Conservation (phyloP, 2,329 filamentous ascomycete species). For the Allantophomopsis lycopodina region DNA sequence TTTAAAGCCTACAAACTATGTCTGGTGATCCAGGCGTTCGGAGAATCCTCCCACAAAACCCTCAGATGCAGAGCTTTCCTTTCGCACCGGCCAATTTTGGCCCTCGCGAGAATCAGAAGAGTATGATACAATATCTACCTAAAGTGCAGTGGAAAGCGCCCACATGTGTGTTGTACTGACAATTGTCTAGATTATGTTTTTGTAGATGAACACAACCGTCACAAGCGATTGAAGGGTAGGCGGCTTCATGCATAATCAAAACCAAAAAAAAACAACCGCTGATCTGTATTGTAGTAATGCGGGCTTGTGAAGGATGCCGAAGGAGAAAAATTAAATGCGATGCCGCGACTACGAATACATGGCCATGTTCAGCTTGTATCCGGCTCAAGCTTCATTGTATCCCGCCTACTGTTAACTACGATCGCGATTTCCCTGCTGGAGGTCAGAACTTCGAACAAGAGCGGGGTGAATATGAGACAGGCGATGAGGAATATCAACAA, state of each 20-base stretch:
- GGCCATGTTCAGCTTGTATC: constrained; percentile 91
- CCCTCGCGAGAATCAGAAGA: constrained; percentile 70
- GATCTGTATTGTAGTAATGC: constrained; percentile 56
- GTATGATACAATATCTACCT: constrained; percentile 31
- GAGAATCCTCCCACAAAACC: constrained; percentile 51
- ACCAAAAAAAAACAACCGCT: background rate
- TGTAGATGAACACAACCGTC: constrained; percentile 95
- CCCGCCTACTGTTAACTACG: constrained; percentile 41
- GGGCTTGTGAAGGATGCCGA: constrained; percentile 89
- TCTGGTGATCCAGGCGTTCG: constrained; percentile 47
- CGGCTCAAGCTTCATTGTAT: constrained; percentile 88
- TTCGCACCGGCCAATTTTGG: constrained; percentile 55
- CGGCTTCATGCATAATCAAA: background rate
- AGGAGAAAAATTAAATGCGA: constrained; percentile 97
- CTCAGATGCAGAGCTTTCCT: constrained; percentile 61
- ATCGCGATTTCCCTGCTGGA: constrained; percentile 14
- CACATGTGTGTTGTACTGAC: background rate
- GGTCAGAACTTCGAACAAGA: constrained; percentile 33
- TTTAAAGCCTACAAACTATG: constrained; percentile 27
- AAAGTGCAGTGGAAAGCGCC: too few species aligned
- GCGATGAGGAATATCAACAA: constrained; percentile 35
- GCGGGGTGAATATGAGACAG: constrained; percentile 27
- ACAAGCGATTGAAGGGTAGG: constrained; percentile 87
- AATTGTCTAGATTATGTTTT: constrained; percentile 77
- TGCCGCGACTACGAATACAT: constrained; percentile 90